Evolutionary conservation across 371 early-diverging fungal genomes (phyloP).

Genomic region (Zychaea mexicana): DNA sequence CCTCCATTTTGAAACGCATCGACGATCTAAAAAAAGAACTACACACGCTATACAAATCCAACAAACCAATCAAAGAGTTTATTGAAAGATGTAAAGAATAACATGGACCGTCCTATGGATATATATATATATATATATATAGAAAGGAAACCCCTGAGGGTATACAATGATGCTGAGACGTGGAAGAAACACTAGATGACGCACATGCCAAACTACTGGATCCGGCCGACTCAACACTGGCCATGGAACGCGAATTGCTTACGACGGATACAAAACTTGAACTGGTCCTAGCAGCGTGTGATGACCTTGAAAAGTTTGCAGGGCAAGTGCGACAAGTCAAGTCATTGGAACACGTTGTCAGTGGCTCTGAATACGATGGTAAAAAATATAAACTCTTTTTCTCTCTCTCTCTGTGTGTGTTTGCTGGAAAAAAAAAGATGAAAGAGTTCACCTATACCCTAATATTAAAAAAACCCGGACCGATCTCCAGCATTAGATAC

Average conservation of each 20-base stretch:
- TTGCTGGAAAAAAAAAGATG: no score
- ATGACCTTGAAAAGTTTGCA: conserved; percentile 55
- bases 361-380: conserved; percentile 51
- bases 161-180: not conserved
- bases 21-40: conserved; percentile 32
- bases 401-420: no score
- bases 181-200: conserved; percentile 31
- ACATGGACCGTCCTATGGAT: not conserved
- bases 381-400: conserved; percentile 11
- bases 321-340: conserved; percentile 59
- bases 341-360: conserved; percentile 52
- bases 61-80: conserved; percentile 55
- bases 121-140: not conserved
- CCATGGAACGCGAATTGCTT: conserved; percentile 53
- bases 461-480: no score
- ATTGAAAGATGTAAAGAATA: conserved; percentile 55
- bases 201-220: conserved; percentile 47
- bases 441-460: no score
- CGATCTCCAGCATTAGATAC: conserved; percentile 45
- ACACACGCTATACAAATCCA: conserved; percentile 29
- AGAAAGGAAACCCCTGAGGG: not conserved
- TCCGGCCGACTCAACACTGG: conserved; percentile 43
- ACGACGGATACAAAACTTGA: conserved; percentile 59
- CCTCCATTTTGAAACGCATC: conserved; percentile 25
- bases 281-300: conserved; percentile 54